Conservation (phyloP, 1,139 yeast genomes). For the Dujonia santamariae region DNA sequence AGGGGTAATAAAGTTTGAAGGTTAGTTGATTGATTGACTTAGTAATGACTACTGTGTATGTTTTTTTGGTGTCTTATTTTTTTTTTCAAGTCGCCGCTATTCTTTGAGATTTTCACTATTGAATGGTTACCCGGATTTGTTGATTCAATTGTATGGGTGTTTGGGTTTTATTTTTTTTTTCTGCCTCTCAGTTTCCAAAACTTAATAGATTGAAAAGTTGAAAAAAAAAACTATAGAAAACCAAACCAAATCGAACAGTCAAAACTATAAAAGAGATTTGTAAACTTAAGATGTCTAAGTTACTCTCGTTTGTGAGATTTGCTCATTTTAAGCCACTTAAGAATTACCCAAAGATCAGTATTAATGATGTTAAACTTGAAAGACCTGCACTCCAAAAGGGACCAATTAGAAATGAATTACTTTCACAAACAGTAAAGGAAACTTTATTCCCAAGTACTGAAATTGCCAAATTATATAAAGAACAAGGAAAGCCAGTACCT, state of each 20-base stretch:
- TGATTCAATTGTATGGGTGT: no score
- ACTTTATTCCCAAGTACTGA: constrained; percentile 41
- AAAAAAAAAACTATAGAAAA: not conserved
- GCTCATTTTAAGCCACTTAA: constrained; percentile 33
- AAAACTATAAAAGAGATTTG: no score
- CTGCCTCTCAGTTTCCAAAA: no score
- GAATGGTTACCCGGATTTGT: no score
- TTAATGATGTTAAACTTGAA: constrained; percentile 36
- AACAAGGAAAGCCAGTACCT: constrained; percentile 44
- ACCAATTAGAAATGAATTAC: constrained; percentile 36
- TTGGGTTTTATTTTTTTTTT: no score
- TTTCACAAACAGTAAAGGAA: constrained; percentile 40
- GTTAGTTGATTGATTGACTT: no score
- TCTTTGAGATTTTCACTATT: no score
- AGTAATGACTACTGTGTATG: no score
- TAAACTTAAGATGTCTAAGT: not conserved
- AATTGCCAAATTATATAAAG: constrained; percentile 31
- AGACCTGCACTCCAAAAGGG: constrained; percentile 40
- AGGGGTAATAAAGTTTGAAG: no score
- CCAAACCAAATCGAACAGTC: not conserved
- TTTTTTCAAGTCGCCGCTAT: no score
- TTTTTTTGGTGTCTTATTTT: no score
- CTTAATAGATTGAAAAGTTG: not conserved
- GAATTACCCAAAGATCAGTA: constrained; percentile 40
- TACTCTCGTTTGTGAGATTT: constrained; percentile 8